Evolutionary conservation across 1,284 basidiomycete genomes (phyloP), one percentile per base, ranked within the genome.

Genomic region (Neolentinus lepideus): DNA sequence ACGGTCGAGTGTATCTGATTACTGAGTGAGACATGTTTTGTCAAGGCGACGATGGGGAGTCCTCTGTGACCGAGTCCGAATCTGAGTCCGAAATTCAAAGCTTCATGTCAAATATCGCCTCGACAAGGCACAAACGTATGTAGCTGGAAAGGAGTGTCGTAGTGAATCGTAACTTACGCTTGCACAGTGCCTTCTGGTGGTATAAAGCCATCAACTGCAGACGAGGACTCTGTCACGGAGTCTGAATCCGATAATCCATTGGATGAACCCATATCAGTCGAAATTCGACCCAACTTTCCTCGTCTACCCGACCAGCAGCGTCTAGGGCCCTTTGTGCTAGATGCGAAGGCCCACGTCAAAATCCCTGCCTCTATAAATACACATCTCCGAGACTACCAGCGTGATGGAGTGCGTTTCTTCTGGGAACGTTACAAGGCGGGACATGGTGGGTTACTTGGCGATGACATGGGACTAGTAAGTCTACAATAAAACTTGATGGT

Each of bases 381-480:
- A 0, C 89, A 85, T 64, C 74, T 94, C 26, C 83, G 93, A 54
- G 82, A 85, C 52, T 95, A 95, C 63, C 92, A 95, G 64, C 78
- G 90, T 26, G 87, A 93, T 22, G 92, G 93, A 12, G 79, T 90
- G 14, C 68, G 71, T 33, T 94, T 94, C 66, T 79, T 95, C 55
- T 93, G 79, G 69, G 71, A 78, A 6, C 75, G 82, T 31, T 94
- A 85, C 64, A 67, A 75, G 14, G 72, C 84, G 60, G 76, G 75
- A 0, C 70, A 77, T 48, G 92, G 92, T 1, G 90, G 85, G 0
- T 65, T 94, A 16, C 76, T 94, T 1, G 92, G 91, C 16, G 92
- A 95, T 66, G 92, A 95, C 64, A 95, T 95, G 92, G 92, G 91
- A 55, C 70, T 92, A 56, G 88, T 89, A 65, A 66, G 80, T 76